Conservation (phyloP, 163 green algal species). For the Chlorella variabilis region DNA sequence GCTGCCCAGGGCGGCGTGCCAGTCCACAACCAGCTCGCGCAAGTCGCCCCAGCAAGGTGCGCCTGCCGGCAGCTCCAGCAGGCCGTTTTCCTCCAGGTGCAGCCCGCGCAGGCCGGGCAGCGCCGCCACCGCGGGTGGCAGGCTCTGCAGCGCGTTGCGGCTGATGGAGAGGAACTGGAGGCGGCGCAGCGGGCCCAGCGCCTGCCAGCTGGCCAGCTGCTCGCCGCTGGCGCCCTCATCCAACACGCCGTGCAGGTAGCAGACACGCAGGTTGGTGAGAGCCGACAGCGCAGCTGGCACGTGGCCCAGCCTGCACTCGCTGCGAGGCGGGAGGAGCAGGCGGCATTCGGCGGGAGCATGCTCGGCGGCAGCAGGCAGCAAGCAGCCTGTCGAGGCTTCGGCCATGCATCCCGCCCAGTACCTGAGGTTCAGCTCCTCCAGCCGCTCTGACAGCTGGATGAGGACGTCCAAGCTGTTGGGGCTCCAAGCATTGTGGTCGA, state of each 20-base stretch:
- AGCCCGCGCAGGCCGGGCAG: constrained; percentile 8
- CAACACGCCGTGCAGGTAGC: constrained; percentile 25
- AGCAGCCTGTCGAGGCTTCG: too few species aligned
- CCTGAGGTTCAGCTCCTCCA: constrained; percentile 18
- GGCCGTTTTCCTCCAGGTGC: constrained; percentile 23
- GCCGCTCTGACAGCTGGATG: neutral
- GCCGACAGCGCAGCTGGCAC: constrained; percentile 4
- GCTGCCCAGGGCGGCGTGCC: constrained; percentile 5
- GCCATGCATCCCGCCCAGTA: too few species aligned
- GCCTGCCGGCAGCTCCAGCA: neutral
- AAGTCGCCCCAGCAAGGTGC: neutral
- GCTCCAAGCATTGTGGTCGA: neutral
- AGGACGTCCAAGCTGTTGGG: neutral
- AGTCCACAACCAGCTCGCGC: constrained; percentile 26
- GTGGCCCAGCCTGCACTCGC: neutral
- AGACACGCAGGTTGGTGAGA: neutral
- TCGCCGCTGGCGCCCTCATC: neutral
- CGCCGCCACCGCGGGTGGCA: constrained; percentile 3
- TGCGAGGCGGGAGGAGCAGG: neutral
- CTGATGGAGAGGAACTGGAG: constrained; percentile 30
- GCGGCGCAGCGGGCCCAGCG: constrained; percentile 14
- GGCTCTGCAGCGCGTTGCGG: constrained; percentile 1
- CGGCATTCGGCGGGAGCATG: neutral
- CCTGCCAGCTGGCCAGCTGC: neutral
- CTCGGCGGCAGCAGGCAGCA: neutral